phyloP scores from a whole-genome alignment of 2,329 filamentous ascomycete species.

The Fusarium tjaetaba region DNA sequence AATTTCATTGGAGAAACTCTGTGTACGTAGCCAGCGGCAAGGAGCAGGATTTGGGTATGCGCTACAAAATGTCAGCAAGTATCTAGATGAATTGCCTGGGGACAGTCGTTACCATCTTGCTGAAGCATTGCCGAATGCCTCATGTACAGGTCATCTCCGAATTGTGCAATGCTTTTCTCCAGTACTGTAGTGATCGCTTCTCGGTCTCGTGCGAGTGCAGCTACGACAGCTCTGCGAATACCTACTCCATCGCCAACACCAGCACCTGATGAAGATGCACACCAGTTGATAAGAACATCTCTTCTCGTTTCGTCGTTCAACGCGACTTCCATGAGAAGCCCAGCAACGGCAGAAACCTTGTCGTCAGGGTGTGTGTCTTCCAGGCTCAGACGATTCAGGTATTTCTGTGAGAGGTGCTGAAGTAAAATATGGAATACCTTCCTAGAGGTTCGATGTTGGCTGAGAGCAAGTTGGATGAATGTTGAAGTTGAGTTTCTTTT shows the following conservation, averaged over 20 bases:
- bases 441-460: conserved; percentile 40
- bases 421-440: conserved; percentile 44
- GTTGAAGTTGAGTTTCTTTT: conserved; percentile 24
- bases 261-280: conserved; percentile 70
- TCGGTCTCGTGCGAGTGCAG: conserved; percentile 63
- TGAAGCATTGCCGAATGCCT: conserved; percentile 84
- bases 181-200: conserved; percentile 65
- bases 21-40: conserved; percentile 80
- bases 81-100: not conserved
- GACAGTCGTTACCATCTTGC: conserved; percentile 76
- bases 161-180: conserved; percentile 75
- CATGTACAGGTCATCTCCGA: conserved; percentile 88
- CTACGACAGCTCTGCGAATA: conserved; percentile 73
- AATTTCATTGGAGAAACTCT: conserved; percentile 73
- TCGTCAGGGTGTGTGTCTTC: conserved; percentile 46
- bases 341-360: conserved; percentile 66
- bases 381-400: conserved; percentile 51
- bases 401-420: conserved; percentile 57
- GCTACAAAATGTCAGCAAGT: conserved; percentile 60
- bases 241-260: conserved; percentile 71
- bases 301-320: conserved; percentile 59
- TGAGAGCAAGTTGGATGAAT: conserved; percentile 48
- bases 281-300: conserved; percentile 69
- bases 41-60: conserved; percentile 80
- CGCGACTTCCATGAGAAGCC: conserved; percentile 63